These are phyloP conservation scores for Ceratobasidium theobromae DNA, from an alignment of 1,284 basidiomycete species.

Conservation along the genomic window DNA sequence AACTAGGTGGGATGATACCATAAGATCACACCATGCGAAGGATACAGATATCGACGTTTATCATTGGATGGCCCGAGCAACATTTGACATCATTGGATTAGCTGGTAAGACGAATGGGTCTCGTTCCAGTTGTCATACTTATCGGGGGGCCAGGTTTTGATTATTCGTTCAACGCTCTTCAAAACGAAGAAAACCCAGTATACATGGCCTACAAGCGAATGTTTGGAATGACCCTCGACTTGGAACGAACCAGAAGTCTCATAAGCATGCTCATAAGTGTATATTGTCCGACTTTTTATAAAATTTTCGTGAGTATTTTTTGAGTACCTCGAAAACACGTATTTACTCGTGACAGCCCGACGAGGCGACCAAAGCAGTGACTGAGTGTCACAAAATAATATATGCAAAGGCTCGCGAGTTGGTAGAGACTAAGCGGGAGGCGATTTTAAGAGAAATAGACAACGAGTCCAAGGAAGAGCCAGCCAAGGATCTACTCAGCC, in stretches of 20 bases:
- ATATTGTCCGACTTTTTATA: conserved; percentile 60
- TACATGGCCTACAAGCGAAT: conserved; percentile 77
- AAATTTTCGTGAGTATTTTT: conserved; percentile 57
- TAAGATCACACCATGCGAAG: conserved; percentile 2
- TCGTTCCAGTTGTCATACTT: neutral
- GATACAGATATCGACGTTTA: conserved; percentile 59
- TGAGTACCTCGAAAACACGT: neutral
- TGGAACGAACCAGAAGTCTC: conserved; percentile 46
- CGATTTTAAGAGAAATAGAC: conserved; percentile 56
- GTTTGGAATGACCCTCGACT: conserved; percentile 70
- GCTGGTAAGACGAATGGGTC: conserved; percentile 52
- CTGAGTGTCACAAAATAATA: conserved; percentile 62
- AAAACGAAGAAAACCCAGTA: conserved; percentile 71
- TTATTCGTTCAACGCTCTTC: conserved; percentile 75
- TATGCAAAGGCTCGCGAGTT: conserved; percentile 65
- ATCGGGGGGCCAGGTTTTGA: conserved; percentile 59
- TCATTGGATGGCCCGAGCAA: conserved; percentile 72
- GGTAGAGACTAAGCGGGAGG: conserved; percentile 63
- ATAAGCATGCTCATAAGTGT: conserved; percentile 53
- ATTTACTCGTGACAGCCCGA: conserved; percentile 52
- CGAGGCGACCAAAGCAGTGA: conserved; percentile 51
- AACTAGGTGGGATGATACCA: conserved; percentile 35
- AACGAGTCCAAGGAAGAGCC: conserved; percentile 51
- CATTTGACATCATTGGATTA: conserved; percentile 78
- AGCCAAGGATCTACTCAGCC: conserved; percentile 59